Base-by-base conservation (phyloP, 2,329 filamentous ascomycete species). In the Zymoseptoria tritici region DNA sequence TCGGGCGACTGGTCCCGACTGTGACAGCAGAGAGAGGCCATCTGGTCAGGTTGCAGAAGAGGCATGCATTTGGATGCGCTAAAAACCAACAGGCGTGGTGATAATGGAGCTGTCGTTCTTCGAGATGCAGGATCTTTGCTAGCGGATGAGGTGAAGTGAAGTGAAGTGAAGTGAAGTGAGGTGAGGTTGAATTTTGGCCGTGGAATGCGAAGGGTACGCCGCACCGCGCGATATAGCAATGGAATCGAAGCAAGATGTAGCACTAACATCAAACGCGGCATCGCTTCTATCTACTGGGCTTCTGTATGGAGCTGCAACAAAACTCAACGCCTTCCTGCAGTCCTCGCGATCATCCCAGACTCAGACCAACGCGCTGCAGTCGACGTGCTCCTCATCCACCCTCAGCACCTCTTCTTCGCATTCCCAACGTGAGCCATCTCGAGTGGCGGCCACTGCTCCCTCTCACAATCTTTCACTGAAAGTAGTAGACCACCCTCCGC, bases 401-500 rank as follows among this genome's bases (percentile, higher is more conserved):
- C 36, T 46, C 36, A 46, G 36, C 36, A 46, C 50, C 22, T 6
- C 50, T 52, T 52, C 50, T 24, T 24, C 50, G 20, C 22, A 11
- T 52, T 24, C 19, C 50, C 50, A 9, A 52, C 50, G 11, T 21
- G 20, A 1, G 16, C 7, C 22, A 21, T 24, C 20, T 52, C 50
- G 1, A 21, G 3, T 2, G 20, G 20, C 4, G 19, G 22, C 24
- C 52, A 26, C 29, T 22, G 21, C 58, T 66, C 66, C 56, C 67
- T 62, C 64, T 69, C 65, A 11, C 54, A 13, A 19, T 60, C 31
- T 52, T 49, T 59, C 7, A 71, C 59, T 3, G 68, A 66, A 57
- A 71, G 60, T 52, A 71, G 24, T 57, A 71, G 54, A 1, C 67
- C 68, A 22, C 65, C 63, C 54, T 71, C 67, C 9, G 64, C 58